Conservation (phyloP, 441 rosid genomes). For the Eutrema salsugineum region DNA sequence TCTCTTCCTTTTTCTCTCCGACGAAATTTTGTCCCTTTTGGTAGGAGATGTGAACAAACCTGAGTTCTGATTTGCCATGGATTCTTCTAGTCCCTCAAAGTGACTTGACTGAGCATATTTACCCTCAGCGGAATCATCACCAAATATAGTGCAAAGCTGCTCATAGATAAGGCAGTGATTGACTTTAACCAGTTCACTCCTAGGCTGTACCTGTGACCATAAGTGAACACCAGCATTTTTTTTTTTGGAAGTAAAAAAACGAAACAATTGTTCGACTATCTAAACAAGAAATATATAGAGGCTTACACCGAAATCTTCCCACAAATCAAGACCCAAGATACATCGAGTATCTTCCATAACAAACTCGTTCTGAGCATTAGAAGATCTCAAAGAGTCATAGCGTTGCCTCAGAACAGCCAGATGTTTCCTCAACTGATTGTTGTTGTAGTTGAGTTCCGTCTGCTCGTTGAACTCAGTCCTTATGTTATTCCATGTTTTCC, state of each 20-base stretch:
- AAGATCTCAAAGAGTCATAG: slow-evolving; percentile 50
- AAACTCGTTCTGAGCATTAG: slow-evolving; percentile 51
- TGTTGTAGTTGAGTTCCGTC: slow-evolving; percentile 67
- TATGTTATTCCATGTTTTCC: slow-evolving; percentile 71
- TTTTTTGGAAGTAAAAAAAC: not conserved
- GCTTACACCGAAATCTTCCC: slow-evolving; percentile 72
- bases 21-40: not conserved
- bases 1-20: slow-evolving; percentile 46
- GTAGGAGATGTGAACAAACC: slow-evolving; percentile 21
- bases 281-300: not conserved
- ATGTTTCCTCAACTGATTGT: slow-evolving; percentile 79
- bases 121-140: slow-evolving; percentile 62
- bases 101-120: slow-evolving; percentile 91
- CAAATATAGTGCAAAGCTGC: slow-evolving; percentile 67
- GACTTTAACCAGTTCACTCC: slow-evolving; percentile 47
- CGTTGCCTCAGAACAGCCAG: slow-evolving; percentile 73
- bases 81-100: slow-evolving; percentile 63
- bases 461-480: slow-evolving; percentile 65
- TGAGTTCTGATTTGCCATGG: slow-evolving; percentile 31
- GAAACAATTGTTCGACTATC: not conserved
- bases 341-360: slow-evolving; percentile 52
- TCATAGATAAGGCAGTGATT: slow-evolving; percentile 75
- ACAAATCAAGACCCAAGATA: slow-evolving; percentile 60
- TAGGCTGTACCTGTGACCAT: slow-evolving; percentile 27
- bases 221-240: not conserved